These are phyloP conservation scores for Euphorbia schlechtendalii DNA, from an alignment of 441 rosid genomes.

Conservation along the genomic window DNA sequence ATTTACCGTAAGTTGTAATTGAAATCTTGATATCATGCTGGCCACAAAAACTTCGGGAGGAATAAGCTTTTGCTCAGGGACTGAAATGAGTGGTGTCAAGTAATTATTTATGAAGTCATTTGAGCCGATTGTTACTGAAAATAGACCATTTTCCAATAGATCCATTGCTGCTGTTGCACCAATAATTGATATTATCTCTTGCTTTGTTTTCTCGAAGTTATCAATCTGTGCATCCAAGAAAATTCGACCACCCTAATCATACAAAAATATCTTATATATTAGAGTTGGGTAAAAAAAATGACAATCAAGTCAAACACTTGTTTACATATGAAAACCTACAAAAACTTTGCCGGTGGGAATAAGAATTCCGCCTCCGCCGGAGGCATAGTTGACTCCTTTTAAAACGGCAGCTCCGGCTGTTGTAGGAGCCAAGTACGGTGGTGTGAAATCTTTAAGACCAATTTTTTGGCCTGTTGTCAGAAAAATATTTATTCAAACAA, in stretches of 20 bases:
- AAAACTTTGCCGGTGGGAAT: slow-evolving; percentile 56
- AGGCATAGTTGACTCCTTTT: slow-evolving; percentile 70
- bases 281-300: too few relatives aligned
- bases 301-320: too few relatives aligned
- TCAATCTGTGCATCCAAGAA: slow-evolving; percentile 65
- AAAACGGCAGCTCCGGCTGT: slow-evolving; percentile 43
- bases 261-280: too few relatives aligned
- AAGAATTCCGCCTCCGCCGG: slow-evolving; percentile 74
- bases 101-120: slow-evolving; percentile 73
- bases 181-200: slow-evolving; percentile 43
- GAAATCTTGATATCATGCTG: slow-evolving; percentile 42
- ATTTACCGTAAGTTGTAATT: slow-evolving; percentile 42
- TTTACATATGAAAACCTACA: slow-evolving; percentile 48
- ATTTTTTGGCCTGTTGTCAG: slow-evolving; percentile 47
- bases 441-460: slow-evolving; percentile 38
- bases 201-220: slow-evolving; percentile 58
- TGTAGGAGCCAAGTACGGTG: slow-evolving; percentile 75
- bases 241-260: slow-evolving; percentile 50
- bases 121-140: slow-evolving; percentile 56
- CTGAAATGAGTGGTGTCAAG: slow-evolving; percentile 46
- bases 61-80: slow-evolving; percentile 23
- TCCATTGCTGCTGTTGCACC: slow-evolving; percentile 38
- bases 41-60: slow-evolving; percentile 44
- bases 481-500: too few relatives aligned
- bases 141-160: slow-evolving; percentile 36